Percentiles rank a stretch among this genome's conserved stretches.
These are phyloP conservation scores for Elaeis guineensis DNA, from an alignment of 176 grass and related monocot genomes.

Conservation along the genomic window DNA sequence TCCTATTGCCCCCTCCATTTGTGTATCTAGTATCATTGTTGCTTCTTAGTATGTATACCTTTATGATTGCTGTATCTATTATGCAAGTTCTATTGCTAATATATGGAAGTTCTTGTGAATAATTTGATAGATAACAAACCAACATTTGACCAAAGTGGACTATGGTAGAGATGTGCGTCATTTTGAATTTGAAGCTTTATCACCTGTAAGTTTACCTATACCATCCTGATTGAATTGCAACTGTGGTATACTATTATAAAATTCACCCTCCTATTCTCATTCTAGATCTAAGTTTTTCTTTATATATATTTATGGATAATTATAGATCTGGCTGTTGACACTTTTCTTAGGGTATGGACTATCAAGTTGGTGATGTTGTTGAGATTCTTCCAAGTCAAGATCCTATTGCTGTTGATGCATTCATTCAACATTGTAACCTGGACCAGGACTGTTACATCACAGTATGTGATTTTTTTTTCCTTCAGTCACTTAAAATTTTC, in stretches of 20 bases:
- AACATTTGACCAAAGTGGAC: slow-evolving; percentile 40
- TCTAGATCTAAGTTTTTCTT: no score
- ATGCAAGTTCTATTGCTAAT: no score
- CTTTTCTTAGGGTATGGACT: slow-evolving; percentile 47
- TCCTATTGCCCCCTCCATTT: no score
- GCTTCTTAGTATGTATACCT: no score
- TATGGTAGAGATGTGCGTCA: slow-evolving; percentile 70
- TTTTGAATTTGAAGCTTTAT: slow-evolving; percentile 69
- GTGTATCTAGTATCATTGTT: no score
- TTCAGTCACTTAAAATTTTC: no score
- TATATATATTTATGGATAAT: not conserved
- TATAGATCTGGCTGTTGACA: not conserved
- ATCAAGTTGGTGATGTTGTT: slow-evolving; percentile 64
- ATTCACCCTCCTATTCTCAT: no score
- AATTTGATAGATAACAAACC: slow-evolving; percentile 24
- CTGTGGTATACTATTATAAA: no score
- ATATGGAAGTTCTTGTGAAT: no score
- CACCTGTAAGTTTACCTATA: slow-evolving; percentile 42
- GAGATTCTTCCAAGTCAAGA: slow-evolving; percentile 78
- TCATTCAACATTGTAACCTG: slow-evolving; percentile 81
- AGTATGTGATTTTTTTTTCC: slow-evolving; percentile 41
- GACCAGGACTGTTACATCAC: slow-evolving; percentile 74
- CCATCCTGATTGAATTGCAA: not conserved
- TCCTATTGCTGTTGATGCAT: slow-evolving; percentile 58
- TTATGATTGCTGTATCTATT: no score